These are phyloP conservation scores for Coemansia aciculifera DNA, from an alignment of 192 early-diverging fungal species.

Conservation along the genomic window DNA sequence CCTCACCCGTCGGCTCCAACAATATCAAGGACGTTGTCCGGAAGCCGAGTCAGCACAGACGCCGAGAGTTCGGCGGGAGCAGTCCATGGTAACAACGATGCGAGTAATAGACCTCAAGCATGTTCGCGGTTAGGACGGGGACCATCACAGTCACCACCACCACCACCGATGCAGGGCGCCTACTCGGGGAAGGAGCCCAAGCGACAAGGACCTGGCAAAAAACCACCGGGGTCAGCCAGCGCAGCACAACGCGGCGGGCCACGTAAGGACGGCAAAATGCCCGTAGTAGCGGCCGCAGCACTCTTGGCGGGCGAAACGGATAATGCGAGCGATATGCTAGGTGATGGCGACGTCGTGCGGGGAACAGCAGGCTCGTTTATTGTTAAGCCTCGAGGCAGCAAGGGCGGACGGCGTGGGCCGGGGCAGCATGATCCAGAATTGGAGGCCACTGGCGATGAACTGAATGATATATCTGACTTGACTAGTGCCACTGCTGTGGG, in stretches of 20 bases:
- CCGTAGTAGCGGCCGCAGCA: not conserved
- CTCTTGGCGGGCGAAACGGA: not conserved
- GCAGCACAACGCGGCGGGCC: not conserved
- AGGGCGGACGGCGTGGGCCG: conserved; percentile 1
- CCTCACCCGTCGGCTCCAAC: conserved; percentile 54
- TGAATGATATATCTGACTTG: conserved; percentile 5
- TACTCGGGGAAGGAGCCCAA: not conserved
- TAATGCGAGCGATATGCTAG: not conserved
- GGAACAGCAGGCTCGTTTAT: not conserved
- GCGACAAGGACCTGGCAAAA: not conserved
- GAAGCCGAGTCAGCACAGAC: not conserved
- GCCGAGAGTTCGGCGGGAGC: not conserved
- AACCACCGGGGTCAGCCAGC: not conserved
- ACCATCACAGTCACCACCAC: not conserved
- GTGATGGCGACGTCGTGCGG: conserved; percentile 4
- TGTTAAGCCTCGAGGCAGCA: conserved; percentile 8
- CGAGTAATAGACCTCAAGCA: not conserved
- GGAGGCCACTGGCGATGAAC: not conserved
- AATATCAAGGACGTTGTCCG: conserved; percentile 27
- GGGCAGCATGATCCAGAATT: not conserved
- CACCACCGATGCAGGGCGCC: not conserved
- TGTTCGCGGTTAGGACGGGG: not conserved
- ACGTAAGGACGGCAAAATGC: not conserved
- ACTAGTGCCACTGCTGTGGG: conserved; percentile 12
- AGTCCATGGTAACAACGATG: not conserved